A percentile compares a stretch with the other conserved stretches of the same genome.
Evolutionary conservation across 108 stramenopile species (phyloP).

Genomic region (Chaetoceros tenuissimus): DNA sequence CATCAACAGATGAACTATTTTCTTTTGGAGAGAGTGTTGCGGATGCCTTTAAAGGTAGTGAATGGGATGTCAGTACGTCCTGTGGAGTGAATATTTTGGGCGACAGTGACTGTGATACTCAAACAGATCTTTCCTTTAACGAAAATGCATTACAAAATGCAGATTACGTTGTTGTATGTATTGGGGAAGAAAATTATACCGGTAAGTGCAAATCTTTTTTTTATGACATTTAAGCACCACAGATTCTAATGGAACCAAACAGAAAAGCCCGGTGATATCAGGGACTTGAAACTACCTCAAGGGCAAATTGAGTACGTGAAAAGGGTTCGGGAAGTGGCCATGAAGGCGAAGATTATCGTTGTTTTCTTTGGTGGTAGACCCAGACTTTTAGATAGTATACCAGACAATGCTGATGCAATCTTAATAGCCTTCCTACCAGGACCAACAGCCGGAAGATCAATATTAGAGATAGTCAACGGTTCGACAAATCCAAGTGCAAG

Average conservation of each 20-base stretch:
- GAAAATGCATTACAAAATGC: background rate
- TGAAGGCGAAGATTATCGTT: slow-evolving; percentile 30
- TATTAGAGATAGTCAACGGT: slow-evolving; percentile 38
- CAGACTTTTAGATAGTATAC: slow-evolving; percentile 30
- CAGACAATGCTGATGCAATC: slow-evolving; percentile 32
- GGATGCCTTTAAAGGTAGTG: slow-evolving; percentile 11
- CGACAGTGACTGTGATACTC: slow-evolving; percentile 22
- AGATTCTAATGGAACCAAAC: background rate
- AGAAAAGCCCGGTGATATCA: slow-evolving; percentile 82
- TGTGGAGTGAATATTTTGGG: slow-evolving; percentile 49
- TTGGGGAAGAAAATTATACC: slow-evolving; percentile 75
- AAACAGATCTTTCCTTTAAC: slow-evolving; percentile 6
- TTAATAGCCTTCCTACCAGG: slow-evolving; percentile 56
- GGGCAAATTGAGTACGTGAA: slow-evolving; percentile 54
- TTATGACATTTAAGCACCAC: background rate
- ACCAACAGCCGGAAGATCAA: slow-evolving; percentile 35
- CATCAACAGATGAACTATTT: slow-evolving; percentile 22
- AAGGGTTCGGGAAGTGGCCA: slow-evolving; percentile 11
- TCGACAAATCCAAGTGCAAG: slow-evolving; percentile 38
- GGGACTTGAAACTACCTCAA: slow-evolving; percentile 38
- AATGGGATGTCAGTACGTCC: slow-evolving; percentile 23
- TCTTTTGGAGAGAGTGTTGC: slow-evolving; percentile 36
- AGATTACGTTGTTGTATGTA: slow-evolving; percentile 53
- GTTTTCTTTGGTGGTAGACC: slow-evolving; percentile 62
- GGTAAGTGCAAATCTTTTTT: background rate